Evolutionary conservation across 2,329 filamentous ascomycete species (phyloP), one percentile per base, ranked within the genome.

Genomic region (Penicillium hordei): DNA sequence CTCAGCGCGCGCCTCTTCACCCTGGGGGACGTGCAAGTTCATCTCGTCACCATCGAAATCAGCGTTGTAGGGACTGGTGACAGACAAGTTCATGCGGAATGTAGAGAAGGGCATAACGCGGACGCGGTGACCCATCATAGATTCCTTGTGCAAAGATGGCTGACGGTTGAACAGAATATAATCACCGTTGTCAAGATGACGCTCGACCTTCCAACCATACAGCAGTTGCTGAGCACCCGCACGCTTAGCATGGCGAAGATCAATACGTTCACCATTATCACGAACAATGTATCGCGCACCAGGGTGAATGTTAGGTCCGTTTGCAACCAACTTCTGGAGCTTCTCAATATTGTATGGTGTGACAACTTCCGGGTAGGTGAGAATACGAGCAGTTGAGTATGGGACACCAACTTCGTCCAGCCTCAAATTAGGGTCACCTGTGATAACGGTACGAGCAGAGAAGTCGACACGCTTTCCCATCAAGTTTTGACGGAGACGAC

Each of bases 381-480:
- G 77, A 1, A 90, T 96, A 68, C 89, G 86, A 4, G 95, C 95
- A 68, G 96, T 99, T 71, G 90, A 96, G 69, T 90, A 86, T 34
- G 94, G 94, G 43, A 99, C 94, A 77, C 95, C 94, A 61, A 99
- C 95, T 80, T 99, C 92, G 70, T 99, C 93, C 29, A 99, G 83
- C 29, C 92, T 96, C 65, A 99, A 80, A 73, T 97, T 99, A 59
- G 94, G 94, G 72, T 99, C 94, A 79, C 94, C 94, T 52, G 95
- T 99, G 75, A 99, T 99, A 80, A 99, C 94, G 33, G 95, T 99
- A 88, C 94, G 94, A 38, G 95, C 95, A 0, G 95, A 99, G 72
- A 99, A 99, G 74, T 99, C 94, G 60, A 99, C 94, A 86, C 93
- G 92, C 79, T 99, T 99, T 63, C 94, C 94, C 95, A 99, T 99